phyloP scores from a whole-genome alignment of 2,329 filamentous ascomycete species.

The Nemania diffusa region DNA sequence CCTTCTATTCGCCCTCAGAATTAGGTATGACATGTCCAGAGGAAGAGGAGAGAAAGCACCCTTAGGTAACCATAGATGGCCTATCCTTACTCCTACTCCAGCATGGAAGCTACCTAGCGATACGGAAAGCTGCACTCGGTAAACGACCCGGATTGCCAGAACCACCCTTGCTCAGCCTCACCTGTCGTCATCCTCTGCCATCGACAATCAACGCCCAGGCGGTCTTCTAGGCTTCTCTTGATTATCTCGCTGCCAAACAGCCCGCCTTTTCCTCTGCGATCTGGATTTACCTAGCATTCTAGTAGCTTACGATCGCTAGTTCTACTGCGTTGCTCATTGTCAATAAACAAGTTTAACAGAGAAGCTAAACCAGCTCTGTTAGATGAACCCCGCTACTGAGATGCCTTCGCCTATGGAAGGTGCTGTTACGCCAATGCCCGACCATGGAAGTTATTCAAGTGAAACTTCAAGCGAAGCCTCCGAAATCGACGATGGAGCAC shows the following conservation, averaged over 20 bases:
- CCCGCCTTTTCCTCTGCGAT: neutral
- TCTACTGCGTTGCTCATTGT: neutral
- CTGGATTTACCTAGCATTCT: neutral
- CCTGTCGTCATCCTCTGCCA: neutral
- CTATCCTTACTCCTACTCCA: neutral
- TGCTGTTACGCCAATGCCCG: neutral
- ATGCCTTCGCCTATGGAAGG: slow-evolving; percentile 21
- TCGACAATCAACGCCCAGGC: neutral
- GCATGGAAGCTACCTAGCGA: neutral
- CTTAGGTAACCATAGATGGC: neutral
- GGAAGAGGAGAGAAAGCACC: neutral
- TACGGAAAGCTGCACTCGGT: neutral
- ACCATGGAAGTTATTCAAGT: slow-evolving; percentile 2
- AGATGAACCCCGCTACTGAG: neutral
- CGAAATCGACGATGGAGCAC: neutral
- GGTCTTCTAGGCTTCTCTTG: neutral
- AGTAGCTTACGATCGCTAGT: neutral
- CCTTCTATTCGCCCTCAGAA: neutral
- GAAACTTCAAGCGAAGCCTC: slow-evolving; percentile 22
- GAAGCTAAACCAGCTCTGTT: neutral
- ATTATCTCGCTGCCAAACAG: neutral
- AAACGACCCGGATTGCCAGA: neutral
- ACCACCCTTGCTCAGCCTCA: neutral
- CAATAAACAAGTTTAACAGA: neutral
- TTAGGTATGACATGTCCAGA: neutral